Base-by-base conservation (phyloP, 192 early-diverging fungal species). In the Entomortierella chlamydospora region DNA sequence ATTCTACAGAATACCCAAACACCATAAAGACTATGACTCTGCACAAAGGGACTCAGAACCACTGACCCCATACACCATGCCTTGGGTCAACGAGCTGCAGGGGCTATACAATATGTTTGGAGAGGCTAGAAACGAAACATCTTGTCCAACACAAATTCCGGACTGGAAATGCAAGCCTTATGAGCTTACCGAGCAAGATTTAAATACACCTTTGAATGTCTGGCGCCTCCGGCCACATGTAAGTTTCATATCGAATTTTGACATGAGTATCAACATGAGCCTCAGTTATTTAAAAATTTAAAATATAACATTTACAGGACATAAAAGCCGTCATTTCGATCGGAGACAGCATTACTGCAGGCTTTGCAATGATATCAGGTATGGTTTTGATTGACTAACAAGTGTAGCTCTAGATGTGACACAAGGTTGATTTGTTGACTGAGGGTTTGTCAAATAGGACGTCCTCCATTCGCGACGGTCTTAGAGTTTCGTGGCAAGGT, bases 341-440 rank as follows among this genome's bases (percentile, higher is more conserved):
- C 11, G 87, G 87, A 26, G 87, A 88, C 55, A 85, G 83, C 29
- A 86, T 88, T 37, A 72, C 83, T 18, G 87, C 87, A n/a, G 87
- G 87, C 34, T 88, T 88, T 51, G 87, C 83, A 29, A 85, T 86
- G 85, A 22, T 80, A 13, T 85, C 86, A 51, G 83, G 84, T 83
- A 82, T 34, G 39, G 0, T 0, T 22, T 60, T 2, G 41, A 3
- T 61, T 39, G 31, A 22, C 17, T 13, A 30, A 30, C n/a, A 6
- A 23, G 58, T 61, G 58, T 45, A 45, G 43, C 58, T n/a, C n/a
- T n/a, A n/a, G n/a, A n/a, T n/a, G n/a, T n/a, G n/a, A n/a, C n/a
- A n/a, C n/a, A n/a, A n/a, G n/a, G n/a, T n/a, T n/a, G n/a, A n/a
- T n/a, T n/a, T n/a, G n/a, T n/a, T n/a, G n/a, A n/a, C n/a, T n/a